Conservation (phyloP, 345 rosid genomes). For the Populus davidiana region DNA sequence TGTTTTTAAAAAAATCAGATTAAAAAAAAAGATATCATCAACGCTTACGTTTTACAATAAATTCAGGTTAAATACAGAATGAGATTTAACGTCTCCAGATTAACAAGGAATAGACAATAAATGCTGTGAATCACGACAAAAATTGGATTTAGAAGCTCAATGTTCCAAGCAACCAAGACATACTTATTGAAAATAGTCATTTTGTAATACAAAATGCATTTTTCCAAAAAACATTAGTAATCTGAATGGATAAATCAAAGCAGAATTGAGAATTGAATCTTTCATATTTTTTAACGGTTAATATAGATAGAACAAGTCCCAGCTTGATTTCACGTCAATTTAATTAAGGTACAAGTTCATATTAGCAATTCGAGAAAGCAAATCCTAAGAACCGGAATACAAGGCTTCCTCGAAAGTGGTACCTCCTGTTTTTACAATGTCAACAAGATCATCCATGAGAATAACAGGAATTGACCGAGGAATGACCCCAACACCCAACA, state of each 20-base stretch:
- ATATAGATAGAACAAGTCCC: not conserved
- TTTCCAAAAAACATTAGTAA: not conserved
- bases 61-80: not conserved
- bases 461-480: constrained; percentile 83
- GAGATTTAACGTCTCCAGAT: not conserved
- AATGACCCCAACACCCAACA: constrained; percentile 88
- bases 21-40: not conserved
- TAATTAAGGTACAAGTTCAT: not conserved
- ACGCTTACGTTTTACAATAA: not conserved
- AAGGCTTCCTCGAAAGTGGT: constrained; percentile 18
- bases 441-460: constrained; percentile 91
- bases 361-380: not conserved
- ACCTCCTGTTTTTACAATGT: constrained; percentile 97
- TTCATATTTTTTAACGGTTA: not conserved
- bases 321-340: not conserved
- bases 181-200: not conserved
- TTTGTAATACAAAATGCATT: not conserved
- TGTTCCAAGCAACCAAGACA: not conserved
- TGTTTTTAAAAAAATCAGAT: too few species aligned
- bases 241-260: constrained; percentile 1
- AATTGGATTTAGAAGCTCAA: not conserved
- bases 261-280: not conserved
- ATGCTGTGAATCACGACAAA: not conserved
- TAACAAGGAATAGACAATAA: not conserved
- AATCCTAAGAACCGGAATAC: not conserved